A percentile compares a stretch with the other conserved stretches of the same genome.
phyloP scores from a whole-genome alignment of 164 flowering plant species.

The Aristolochia contorta region DNA sequence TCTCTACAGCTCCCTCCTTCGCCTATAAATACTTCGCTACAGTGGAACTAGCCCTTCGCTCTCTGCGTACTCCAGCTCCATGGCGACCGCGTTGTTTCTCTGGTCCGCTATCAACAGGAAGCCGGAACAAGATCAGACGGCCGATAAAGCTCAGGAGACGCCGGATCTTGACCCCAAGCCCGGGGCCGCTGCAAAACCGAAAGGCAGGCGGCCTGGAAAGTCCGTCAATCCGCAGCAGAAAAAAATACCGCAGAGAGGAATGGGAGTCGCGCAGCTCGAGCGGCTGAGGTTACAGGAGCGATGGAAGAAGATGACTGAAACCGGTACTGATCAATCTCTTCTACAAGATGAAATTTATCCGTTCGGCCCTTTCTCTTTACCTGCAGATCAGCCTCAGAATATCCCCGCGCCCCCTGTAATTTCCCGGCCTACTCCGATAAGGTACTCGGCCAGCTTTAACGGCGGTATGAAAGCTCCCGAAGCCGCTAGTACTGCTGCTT shows the following conservation, averaged over 20 bases:
- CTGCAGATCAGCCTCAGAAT: conserved; percentile 2
- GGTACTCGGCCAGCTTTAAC: background rate
- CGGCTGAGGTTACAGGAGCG: conserved; percentile 34
- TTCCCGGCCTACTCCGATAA: background rate
- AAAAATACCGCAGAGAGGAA: conserved; percentile 46
- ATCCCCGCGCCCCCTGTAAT: background rate
- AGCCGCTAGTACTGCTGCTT: background rate
- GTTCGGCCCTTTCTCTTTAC: conserved; percentile 5
- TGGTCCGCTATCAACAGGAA: conserved; percentile 7
- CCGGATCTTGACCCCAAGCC: conserved; percentile 1
- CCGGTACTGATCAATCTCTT: conserved; percentile 1
- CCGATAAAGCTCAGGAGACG: background rate
- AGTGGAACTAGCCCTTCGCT: too few relatives aligned
- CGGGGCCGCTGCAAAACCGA: background rate
- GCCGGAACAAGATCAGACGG: background rate
- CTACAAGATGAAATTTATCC: background rate
- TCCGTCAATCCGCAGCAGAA: conserved; percentile 10
- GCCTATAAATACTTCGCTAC: background rate
- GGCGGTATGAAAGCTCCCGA: background rate
- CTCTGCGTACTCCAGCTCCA: background rate
- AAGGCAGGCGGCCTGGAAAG: conserved; percentile 8
- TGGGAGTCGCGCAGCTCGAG: conserved; percentile 68
- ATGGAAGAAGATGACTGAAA: conserved; percentile 25
- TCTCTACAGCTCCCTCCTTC: background rate
- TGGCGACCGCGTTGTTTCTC: conserved; percentile 9